phyloP scores from a whole-genome alignment of 164 flowering plant genomes.

The Nelumbo lutea region DNA sequence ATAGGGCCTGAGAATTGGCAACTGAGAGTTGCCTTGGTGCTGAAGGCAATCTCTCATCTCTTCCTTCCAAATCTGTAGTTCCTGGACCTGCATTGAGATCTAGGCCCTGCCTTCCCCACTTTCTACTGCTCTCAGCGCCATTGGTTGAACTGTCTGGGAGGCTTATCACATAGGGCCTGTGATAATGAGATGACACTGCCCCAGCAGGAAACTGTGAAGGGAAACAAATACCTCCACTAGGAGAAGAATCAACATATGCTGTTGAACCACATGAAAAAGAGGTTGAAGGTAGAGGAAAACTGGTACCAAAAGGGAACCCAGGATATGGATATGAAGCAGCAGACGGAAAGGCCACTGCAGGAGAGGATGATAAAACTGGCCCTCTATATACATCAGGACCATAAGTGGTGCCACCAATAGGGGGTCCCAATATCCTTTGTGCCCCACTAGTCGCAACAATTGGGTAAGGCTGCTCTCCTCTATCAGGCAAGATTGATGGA shows the following conservation, averaged over 20 bases:
- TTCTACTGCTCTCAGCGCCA: conserved; percentile 47
- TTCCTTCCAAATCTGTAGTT: conserved; percentile 49
- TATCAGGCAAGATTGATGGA: conserved; percentile 61
- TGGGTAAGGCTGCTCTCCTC: conserved; percentile 57
- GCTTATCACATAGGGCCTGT: conserved; percentile 59
- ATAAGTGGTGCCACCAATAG: conserved; percentile 41
- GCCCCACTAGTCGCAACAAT: conserved; percentile 45
- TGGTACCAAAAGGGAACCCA: conserved; percentile 57
- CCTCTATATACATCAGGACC: conserved; percentile 62
- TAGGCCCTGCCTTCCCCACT: conserved; percentile 65
- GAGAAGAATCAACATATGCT: conserved; percentile 49
- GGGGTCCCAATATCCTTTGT: conserved; percentile 49
- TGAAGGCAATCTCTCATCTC: conserved; percentile 50
- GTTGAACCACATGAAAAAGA: conserved; percentile 55
- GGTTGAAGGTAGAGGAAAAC: conserved; percentile 58
- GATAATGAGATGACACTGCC: conserved; percentile 47
- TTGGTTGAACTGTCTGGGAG: conserved; percentile 38
- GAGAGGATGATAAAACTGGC: conserved; percentile 73
- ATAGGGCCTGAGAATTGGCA: conserved; percentile 45
- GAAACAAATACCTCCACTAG: conserved; percentile 36
- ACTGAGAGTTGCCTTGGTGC: conserved; percentile 48
- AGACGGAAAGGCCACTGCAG: conserved; percentile 49
- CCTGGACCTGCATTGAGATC: conserved; percentile 92
- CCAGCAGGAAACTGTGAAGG: conserved; percentile 30
- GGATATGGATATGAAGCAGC: conserved; percentile 56